phyloP scores from a whole-genome alignment of 2,329 filamentous ascomycete species.

The Clonostachys rhizophaga region DNA sequence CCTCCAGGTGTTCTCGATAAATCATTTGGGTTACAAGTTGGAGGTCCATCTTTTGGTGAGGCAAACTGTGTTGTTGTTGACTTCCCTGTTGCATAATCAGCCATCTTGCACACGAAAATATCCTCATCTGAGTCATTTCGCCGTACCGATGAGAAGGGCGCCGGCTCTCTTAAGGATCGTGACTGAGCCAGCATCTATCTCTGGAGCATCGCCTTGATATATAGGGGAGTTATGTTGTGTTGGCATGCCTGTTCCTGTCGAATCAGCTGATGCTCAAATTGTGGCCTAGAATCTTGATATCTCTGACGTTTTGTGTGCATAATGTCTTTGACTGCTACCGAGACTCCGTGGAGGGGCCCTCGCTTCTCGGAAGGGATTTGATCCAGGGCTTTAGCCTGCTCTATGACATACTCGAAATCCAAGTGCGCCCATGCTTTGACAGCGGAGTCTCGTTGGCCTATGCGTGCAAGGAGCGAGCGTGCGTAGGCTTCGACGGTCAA shows the following conservation, averaged over 20 bases:
- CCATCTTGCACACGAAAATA: no score
- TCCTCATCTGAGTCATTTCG: background rate
- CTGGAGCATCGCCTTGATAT: constrained; percentile 32
- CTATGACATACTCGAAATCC: constrained; percentile 33
- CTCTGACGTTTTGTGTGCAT: constrained; percentile 48
- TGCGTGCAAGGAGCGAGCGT: constrained; percentile 36
- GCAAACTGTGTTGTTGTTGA: constrained; percentile 56
- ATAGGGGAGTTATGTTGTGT: constrained; percentile 48
- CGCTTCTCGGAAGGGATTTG: constrained; percentile 35
- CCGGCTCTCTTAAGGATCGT: constrained; percentile 44
- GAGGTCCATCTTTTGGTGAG: constrained; percentile 38
- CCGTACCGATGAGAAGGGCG: constrained; percentile 38
- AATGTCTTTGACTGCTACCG: constrained; percentile 55
- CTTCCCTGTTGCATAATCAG: constrained; percentile 5
- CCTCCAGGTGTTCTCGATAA: constrained; percentile 56
- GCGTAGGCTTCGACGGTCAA: constrained; percentile 46
- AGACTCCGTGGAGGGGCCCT: constrained; percentile 52
- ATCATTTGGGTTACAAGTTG: constrained; percentile 58
- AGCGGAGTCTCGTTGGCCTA: constrained; percentile 31
- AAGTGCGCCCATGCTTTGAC: constrained; percentile 48
- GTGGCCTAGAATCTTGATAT: background rate
- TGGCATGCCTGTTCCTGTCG: constrained; percentile 39
- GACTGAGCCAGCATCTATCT: constrained; percentile 46
- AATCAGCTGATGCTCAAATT: background rate
- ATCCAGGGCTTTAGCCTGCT: constrained; percentile 44